phyloP scores from a whole-genome alignment of 2,329 filamentous ascomycete species.

The Claviceps sp. region DNA sequence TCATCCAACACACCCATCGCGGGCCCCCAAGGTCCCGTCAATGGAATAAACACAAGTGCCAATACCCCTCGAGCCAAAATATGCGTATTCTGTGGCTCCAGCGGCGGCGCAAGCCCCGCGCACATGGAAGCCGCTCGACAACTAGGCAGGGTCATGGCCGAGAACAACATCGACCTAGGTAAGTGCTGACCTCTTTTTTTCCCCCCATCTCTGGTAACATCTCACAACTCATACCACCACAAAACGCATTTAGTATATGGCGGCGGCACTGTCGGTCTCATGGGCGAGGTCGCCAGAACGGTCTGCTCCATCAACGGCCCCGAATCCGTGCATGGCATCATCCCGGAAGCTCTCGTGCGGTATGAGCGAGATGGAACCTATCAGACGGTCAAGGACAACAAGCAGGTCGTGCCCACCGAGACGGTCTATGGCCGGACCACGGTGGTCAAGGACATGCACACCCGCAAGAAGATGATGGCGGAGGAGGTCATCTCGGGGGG shows the following conservation, averaged over 20 bases:
- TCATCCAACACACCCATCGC: conserved; percentile 6
- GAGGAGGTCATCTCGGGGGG: conserved; percentile 71
- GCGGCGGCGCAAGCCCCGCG: conserved; percentile 54
- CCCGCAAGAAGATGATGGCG: conserved; percentile 88
- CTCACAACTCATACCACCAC: neutral
- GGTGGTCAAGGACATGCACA: conserved; percentile 91
- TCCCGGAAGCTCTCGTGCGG: conserved; percentile 70
- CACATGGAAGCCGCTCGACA: conserved; percentile 68
- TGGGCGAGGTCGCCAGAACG: conserved; percentile 85
- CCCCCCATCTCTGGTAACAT: neutral
- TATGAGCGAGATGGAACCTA: conserved; percentile 58
- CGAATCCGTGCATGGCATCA: conserved; percentile 77
- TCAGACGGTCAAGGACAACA: conserved; percentile 27
- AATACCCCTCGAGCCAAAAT: conserved; percentile 44
- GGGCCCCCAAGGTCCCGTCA: conserved; percentile 13
- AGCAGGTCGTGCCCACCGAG: conserved; percentile 49
- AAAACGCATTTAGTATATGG: conserved; percentile 57
- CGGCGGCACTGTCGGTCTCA: conserved; percentile 84
- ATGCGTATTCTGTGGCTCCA: conserved; percentile 90
- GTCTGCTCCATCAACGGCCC: conserved; percentile 75
- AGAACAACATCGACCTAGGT: conserved; percentile 65
- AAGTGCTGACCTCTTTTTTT: conserved; percentile 9
- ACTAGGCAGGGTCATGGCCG: conserved; percentile 61
- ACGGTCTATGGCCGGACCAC: conserved; percentile 68
- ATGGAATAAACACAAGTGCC: conserved; percentile 10